Evolutionary conservation across 208 protist species (phyloP).

Genomic region (Trypanosoma boissoni): DNA sequence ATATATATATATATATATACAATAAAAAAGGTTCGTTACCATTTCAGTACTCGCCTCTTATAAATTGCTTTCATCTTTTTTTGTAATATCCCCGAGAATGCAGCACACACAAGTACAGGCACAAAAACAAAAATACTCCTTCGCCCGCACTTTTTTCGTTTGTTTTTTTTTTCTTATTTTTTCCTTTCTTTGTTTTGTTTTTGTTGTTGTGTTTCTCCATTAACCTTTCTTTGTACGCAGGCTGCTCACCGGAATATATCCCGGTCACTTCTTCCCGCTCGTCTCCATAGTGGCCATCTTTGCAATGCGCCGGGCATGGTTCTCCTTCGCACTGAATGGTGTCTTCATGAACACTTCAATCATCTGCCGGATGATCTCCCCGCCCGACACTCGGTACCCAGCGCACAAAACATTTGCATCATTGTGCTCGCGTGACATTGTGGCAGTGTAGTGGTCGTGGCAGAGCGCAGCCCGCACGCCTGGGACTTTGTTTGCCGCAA

Average conservation of each 20-base stretch:
- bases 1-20: no score
- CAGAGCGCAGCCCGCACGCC: constrained; percentile 93
- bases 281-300: constrained; percentile 46
- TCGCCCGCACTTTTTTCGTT: no score
- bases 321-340: constrained; percentile 71
- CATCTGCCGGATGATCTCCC: constrained; percentile 85
- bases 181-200: background rate
- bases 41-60: no score
- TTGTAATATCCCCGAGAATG: no score
- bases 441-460: constrained; percentile 90
- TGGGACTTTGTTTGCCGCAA: constrained; percentile 93
- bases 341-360: constrained; percentile 85
- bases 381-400: constrained; percentile 78
- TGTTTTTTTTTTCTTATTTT: background rate
- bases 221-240: no score
- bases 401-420: constrained; percentile 92
- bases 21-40: no score
- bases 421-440: constrained; percentile 88
- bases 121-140: no score
- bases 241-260: no score
- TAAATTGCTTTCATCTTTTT: no score
- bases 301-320: constrained; percentile 61
- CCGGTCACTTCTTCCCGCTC: background rate
- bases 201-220: background rate
- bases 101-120: no score